Conservation (phyloP, 352 stramenopile species). For the Pythium periplocum region DNA sequence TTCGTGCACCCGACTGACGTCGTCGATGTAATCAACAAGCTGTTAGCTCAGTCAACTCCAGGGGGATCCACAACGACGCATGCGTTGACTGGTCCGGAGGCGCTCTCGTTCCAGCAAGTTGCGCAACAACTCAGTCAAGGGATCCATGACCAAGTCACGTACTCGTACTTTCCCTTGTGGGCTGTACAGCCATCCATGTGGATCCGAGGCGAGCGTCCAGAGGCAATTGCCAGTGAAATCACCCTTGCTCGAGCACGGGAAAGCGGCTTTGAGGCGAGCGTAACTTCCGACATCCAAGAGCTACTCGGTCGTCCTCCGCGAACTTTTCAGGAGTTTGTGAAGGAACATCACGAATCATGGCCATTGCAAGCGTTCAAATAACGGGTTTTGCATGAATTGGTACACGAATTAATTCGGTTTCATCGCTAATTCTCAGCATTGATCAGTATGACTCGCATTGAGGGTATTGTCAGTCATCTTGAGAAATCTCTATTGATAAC, state of each 20-base stretch:
- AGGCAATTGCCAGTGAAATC: conserved; percentile 55
- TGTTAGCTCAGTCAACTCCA: conserved; percentile 10
- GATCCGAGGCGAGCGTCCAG: conserved; percentile 58
- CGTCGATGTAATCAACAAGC: conserved; percentile 30
- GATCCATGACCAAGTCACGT: conserved; percentile 39
- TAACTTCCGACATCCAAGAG: conserved; percentile 28
- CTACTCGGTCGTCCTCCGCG: conserved; percentile 30
- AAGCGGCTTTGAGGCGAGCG: conserved; percentile 26
- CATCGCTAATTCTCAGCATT: no score
- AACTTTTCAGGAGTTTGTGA: conserved; percentile 41
- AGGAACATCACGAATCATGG: conserved; percentile 38
- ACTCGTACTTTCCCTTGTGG: conserved; percentile 69
- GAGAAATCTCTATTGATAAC: no score
- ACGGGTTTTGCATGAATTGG: neutral
- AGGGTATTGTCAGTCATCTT: no score
- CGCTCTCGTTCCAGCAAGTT: conserved; percentile 48
- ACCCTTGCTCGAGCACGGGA: conserved; percentile 41
- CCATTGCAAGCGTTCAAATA: conserved; percentile 23
- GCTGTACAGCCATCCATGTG: conserved; percentile 67
- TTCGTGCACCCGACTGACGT: conserved; percentile 63
- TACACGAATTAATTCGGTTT: no score
- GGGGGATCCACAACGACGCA: neutral
- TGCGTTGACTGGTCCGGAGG: conserved; percentile 48
- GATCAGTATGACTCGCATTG: no score
- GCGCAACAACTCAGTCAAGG: conserved; percentile 32